Base-by-base conservation (phyloP, 2,329 filamentous ascomycete genomes). In the Capronia americana region DNA sequence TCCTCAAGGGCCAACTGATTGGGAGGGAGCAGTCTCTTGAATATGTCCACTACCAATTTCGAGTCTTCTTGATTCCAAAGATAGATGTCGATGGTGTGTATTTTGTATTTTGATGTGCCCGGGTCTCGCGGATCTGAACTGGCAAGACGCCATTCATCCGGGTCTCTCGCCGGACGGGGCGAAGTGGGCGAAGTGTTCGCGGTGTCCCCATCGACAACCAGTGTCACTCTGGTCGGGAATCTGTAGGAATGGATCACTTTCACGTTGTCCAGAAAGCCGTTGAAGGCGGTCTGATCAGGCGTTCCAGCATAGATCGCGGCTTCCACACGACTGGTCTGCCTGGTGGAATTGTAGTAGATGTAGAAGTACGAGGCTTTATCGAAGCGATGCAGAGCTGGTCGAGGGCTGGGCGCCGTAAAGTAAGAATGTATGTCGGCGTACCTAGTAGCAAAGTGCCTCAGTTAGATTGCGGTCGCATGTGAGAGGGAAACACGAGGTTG, bases 361-460 rank as follows among this genome's bases (percentile, higher is more conserved):
- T 89, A 90, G 68, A 89, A 79, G 77, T 90, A 89, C 56, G 86
- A 88, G 67, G 84, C 81, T 73, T 87, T 88, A 72, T 87, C 85
- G 76, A 90, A 89, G 57, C 87, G 85, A 74, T 89, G 85, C 70
- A 88, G 84, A 41, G 80, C 76, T 50, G 87, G 86, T 64, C 81
- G 85, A 44, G 82, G 79, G 3, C 79, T 79, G 2, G 87, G 87
- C 17, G 83, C 78, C 67, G 82, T 81, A 76, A 89, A 87, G 76
- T 85, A 88, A 74, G 87, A 88, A 75, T 89, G 87, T 50, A 88
- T 79, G 74, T 90, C 87, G 65, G 85, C 84, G 73, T 87, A 89
- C 72, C 87, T 90, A 70, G 48, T 12, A 26, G 24, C 24, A 51
- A 5, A 51, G 48, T 51, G 23, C 20, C 17, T 48, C 41, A 17